These are phyloP conservation scores for Sarocladium kiliense DNA, from an alignment of 2,329 filamentous ascomycete species.

Conservation along the genomic window DNA sequence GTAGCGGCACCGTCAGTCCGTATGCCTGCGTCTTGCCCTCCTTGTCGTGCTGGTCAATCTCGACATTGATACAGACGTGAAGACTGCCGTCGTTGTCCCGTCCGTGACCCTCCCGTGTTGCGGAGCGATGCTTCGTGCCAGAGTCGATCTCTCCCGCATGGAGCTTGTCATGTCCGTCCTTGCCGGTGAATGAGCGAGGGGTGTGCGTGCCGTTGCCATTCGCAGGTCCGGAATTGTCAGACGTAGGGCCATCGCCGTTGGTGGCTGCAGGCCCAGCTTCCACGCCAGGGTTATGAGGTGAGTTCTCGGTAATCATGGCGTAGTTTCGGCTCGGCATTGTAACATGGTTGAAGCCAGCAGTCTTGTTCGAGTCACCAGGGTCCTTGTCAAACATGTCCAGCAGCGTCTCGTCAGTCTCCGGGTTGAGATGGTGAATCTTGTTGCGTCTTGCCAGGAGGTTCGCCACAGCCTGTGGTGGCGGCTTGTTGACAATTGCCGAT, in stretches of 20 bases:
- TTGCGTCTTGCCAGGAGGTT: conserved; percentile 89
- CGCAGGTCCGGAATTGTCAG: background rate
- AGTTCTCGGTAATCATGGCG: conserved; percentile 84
- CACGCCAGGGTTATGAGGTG: conserved; percentile 44
- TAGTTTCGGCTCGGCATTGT: conserved; percentile 94
- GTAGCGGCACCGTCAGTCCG: conserved; percentile 74
- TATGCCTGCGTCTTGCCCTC: conserved; percentile 78
- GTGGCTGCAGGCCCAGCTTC: conserved; percentile 11
- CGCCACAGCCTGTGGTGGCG: conserved; percentile 79
- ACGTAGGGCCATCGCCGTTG: conserved; percentile 17
- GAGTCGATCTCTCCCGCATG: conserved; percentile 72
- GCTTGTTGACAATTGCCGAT: conserved; percentile 93
- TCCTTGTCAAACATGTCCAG: conserved; percentile 90
- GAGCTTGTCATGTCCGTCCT: conserved; percentile 66
- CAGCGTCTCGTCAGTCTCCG: conserved; percentile 83
- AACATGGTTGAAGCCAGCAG: conserved; percentile 68
- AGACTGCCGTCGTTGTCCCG: conserved; percentile 56
- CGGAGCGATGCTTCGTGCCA: conserved; percentile 73
- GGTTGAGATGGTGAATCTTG: conserved; percentile 66
- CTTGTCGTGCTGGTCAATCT: conserved; percentile 78
- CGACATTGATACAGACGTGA: conserved; percentile 80
- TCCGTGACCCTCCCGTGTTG: conserved; percentile 50
- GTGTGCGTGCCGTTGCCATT: background rate
- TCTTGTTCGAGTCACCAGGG: conserved; percentile 72
- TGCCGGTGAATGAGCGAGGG: conserved; percentile 33